A percentile compares a stretch with the other conserved stretches of the same genome.
These are phyloP conservation scores for Starmerella bacillaris DNA, from an alignment of 805 yeast genomes.

Conservation along the genomic window DNA sequence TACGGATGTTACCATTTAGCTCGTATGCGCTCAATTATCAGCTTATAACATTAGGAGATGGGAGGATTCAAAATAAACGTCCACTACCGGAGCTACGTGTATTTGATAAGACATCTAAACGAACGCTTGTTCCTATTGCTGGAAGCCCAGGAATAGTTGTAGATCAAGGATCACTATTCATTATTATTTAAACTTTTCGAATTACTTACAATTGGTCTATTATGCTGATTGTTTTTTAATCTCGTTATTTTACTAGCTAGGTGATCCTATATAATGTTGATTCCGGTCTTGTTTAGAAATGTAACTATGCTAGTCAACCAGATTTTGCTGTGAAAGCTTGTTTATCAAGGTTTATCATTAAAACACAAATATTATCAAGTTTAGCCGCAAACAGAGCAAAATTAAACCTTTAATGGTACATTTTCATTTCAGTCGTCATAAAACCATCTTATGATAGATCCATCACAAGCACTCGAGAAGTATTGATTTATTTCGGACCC, in stretches of 20 bases:
- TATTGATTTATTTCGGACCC: constrained; percentile 31
- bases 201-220: no score
- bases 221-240: background rate
- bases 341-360: no score
- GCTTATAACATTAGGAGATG: constrained; percentile 18
- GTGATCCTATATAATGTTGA: no score
- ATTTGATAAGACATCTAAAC: constrained; percentile 50
- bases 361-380: no score
- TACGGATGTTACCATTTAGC: constrained; percentile 46
- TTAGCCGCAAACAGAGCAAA: no score
- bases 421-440: constrained; percentile 1
- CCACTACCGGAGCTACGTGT: constrained; percentile 45
- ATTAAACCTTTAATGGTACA: background rate
- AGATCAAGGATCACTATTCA: constrained; percentile 14
- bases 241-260: no score
- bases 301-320: no score
- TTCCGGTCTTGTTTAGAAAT: no score
- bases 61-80: constrained; percentile 15
- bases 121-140: constrained; percentile 36
- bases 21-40: constrained; percentile 23
- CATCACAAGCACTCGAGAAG: constrained; percentile 49
- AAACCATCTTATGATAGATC: constrained; percentile 41
- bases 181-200: constrained; percentile 1
- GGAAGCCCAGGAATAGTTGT: constrained; percentile 15
- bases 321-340: no score